Conservation (phyloP, 257 asterid genomes). For the Salvia hispanica region DNA sequence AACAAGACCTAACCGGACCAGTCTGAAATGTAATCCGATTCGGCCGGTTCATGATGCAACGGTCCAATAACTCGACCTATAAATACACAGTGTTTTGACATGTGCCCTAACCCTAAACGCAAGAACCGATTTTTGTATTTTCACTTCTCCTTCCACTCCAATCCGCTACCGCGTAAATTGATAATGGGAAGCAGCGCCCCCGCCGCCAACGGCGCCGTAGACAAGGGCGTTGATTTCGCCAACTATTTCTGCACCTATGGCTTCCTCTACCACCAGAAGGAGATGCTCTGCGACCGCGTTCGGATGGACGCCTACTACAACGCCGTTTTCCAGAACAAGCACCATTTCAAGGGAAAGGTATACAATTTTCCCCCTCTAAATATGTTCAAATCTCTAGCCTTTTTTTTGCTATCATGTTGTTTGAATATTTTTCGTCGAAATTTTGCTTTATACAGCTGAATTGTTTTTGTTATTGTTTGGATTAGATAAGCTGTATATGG, state of each 20-base stretch:
- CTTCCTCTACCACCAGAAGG: constrained; percentile 95
- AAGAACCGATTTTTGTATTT: background rate
- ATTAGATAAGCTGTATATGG: background rate
- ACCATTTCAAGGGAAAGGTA: constrained; percentile 87
- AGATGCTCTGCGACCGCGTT: constrained; percentile 96
- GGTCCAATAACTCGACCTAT: constrained; percentile 26
- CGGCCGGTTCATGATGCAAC: constrained; percentile 20
- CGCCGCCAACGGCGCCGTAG: constrained; percentile 48
- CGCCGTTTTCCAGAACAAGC: constrained; percentile 75
- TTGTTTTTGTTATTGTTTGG: background rate
- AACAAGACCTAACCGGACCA: constrained; percentile 12
- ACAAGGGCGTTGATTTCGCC: constrained; percentile 90
- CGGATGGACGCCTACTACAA: constrained; percentile 97
- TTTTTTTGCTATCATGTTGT: background rate
- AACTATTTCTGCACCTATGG: constrained; percentile 96
- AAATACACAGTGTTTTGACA: constrained; percentile 9
- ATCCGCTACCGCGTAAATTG: constrained; percentile 8
- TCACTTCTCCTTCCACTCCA: background rate
- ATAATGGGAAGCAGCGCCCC: constrained; percentile 58
- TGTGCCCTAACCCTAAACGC: constrained; percentile 30
- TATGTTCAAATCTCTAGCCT: background rate
- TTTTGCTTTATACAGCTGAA: background rate
- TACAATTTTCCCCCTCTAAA: background rate
- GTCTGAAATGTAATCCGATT: background rate
- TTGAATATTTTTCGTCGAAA: background rate